Evolutionary conservation across 2,329 filamentous ascomycete genomes (phyloP).

Genomic region (Phaeophleospora eucalypticola): DNA sequence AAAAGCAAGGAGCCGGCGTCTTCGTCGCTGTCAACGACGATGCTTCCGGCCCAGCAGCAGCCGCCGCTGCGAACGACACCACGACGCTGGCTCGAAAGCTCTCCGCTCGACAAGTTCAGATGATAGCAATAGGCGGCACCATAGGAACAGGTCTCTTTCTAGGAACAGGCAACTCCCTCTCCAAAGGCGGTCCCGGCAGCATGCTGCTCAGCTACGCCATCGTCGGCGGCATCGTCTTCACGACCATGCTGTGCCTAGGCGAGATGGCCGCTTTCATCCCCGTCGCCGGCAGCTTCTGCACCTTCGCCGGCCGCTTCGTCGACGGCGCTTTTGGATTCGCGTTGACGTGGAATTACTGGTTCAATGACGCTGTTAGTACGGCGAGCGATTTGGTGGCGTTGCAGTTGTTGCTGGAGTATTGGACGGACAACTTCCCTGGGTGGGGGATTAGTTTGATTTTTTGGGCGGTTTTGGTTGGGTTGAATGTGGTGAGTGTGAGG

Average conservation of each 20-base stretch:
- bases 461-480: constrained; percentile 51
- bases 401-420: constrained; percentile 58
- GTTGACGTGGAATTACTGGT: constrained; percentile 60
- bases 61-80: too few species aligned
- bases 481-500: constrained; percentile 52
- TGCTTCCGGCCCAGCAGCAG: too few species aligned
- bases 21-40: too few species aligned
- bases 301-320: constrained; percentile 35
- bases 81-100: constrained; percentile 48
- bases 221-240: constrained; percentile 67
- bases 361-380: constrained; percentile 60
- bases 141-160: constrained; percentile 49
- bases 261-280: constrained; percentile 84
- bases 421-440: constrained; percentile 59
- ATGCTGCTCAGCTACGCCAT: constrained; percentile 67
- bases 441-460: constrained; percentile 62
- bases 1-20: too few species aligned
- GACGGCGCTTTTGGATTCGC: constrained; percentile 74
- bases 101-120: constrained; percentile 54
- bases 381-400: constrained; percentile 59
- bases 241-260: constrained; percentile 75
- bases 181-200: constrained; percentile 54
- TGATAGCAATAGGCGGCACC: constrained; percentile 66
- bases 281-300: constrained; percentile 67
- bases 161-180: constrained; percentile 52